These are phyloP conservation scores for Helotiales sp. DNA, from an alignment of 2,329 filamentous ascomycete species.

Conservation along the genomic window DNA sequence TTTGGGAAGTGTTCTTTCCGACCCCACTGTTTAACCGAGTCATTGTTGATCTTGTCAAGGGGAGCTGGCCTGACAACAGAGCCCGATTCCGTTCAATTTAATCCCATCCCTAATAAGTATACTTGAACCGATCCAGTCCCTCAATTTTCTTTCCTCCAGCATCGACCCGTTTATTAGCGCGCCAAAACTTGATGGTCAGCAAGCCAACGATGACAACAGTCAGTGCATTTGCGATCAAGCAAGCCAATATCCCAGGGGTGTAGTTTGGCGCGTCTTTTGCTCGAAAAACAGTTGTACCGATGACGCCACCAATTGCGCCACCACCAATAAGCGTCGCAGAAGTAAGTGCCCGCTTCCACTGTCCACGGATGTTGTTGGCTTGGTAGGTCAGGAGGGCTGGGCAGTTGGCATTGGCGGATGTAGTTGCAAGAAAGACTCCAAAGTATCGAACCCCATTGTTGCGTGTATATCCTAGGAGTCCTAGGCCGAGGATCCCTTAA, in stretches of 20 bases:
- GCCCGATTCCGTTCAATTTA: neutral
- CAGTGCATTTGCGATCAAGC: slow-evolving; percentile 33
- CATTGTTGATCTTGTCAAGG: neutral
- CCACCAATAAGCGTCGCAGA: slow-evolving; percentile 77
- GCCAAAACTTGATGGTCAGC: slow-evolving; percentile 41
- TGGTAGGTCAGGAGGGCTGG: slow-evolving; percentile 75
- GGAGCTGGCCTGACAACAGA: neutral
- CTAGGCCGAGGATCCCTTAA: slow-evolving; percentile 49
- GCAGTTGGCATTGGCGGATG: slow-evolving; percentile 71
- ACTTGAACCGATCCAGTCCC: slow-evolving; percentile 43
- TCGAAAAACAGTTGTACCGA: slow-evolving; percentile 74
- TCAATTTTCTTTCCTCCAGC: slow-evolving; percentile 44
- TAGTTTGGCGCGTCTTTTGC: slow-evolving; percentile 58
- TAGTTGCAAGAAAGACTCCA: slow-evolving; percentile 56
- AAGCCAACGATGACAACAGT: slow-evolving; percentile 36
- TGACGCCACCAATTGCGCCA: slow-evolving; percentile 79
- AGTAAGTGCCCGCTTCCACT: slow-evolving; percentile 83
- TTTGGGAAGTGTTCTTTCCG: neutral
- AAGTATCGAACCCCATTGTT: slow-evolving; percentile 57
- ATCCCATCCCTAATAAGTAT: slow-evolving; percentile 31
- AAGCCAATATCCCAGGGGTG: slow-evolving; percentile 38
- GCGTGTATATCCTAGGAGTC: slow-evolving; percentile 55
- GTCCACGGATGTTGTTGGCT: no score
- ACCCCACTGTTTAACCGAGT: neutral
- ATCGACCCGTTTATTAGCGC: slow-evolving; percentile 43